Percentiles rank a stretch among this genome's conserved stretches.
These are phyloP conservation scores for Zarea fungicola DNA, from an alignment of 2,329 filamentous ascomycete genomes.

Conservation along the genomic window DNA sequence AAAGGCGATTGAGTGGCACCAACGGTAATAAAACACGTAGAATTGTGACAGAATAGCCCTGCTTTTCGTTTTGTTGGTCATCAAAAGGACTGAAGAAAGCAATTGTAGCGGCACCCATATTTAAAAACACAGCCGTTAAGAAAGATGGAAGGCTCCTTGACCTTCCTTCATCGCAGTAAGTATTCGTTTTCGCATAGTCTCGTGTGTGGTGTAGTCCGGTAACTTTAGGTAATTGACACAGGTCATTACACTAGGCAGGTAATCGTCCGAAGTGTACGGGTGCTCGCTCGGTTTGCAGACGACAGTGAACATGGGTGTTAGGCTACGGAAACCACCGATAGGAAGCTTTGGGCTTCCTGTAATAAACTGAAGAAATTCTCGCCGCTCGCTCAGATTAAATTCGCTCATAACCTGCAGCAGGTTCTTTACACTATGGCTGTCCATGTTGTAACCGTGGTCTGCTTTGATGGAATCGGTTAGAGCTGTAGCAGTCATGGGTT, in stretches of 20 bases:
- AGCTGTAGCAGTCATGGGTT: conserved; percentile 51
- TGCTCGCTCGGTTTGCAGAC: conserved; percentile 98
- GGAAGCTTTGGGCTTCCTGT: conserved; percentile 97
- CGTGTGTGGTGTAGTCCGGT: conserved; percentile 81
- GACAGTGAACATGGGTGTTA: conserved; percentile 98
- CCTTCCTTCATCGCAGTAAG: conserved; percentile 87
- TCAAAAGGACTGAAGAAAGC: not conserved
- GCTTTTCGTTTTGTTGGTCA: not conserved
- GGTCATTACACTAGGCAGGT: conserved; percentile 99
- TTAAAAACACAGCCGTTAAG: conserved; percentile 41
- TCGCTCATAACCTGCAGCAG: conserved; percentile 93
- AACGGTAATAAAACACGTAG: not conserved
- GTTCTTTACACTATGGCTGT: conserved; percentile 92
- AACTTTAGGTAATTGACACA: conserved; percentile 99
- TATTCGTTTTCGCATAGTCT: conserved; percentile 72
- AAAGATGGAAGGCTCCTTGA: conserved; percentile 95
- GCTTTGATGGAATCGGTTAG: conserved; percentile 98
- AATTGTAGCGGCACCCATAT: not conserved
- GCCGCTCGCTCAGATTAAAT: conserved; percentile 65
- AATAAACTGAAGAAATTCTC: conserved; percentile 95
- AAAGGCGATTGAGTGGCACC: not conserved
- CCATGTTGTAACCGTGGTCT: conserved; percentile 97
- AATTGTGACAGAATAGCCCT: not conserved
- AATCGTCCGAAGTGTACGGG: conserved; percentile 90
- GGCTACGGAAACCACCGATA: conserved; percentile 94